Evolutionary conservation across 2,329 filamentous ascomycete genomes (phyloP), one percentile per base, ranked within the genome.

Genomic region (Colletotrichum cuscutae): DNA sequence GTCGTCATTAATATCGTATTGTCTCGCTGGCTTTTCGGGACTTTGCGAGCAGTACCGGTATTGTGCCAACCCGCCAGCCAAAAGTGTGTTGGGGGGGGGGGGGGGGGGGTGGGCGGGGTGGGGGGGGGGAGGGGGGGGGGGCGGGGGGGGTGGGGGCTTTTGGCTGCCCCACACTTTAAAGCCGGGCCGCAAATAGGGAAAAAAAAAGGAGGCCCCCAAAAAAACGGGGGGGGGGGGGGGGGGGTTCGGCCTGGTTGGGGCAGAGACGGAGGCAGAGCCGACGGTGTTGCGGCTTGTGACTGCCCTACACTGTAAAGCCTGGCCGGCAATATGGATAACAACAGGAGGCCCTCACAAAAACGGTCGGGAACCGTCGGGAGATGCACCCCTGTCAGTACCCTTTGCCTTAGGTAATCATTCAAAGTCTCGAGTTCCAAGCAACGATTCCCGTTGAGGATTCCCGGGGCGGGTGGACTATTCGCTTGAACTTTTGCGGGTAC

Each of bases 291-390:
- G 42, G 42, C 42, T 49, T 49, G 42, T 49, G 42, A 49, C 19
- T 46, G 42, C 15, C 13, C 5, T 42, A 7, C 32, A 35, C 32
- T 35, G 32, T 35, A 0, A 35, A 12, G 32, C 5, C 32, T 35
- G 32, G 11, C 32, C 19, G 35, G 1, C 35, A 49, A n/a, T 11
- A 19, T n/a, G 35, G 30, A 11, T 5, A 11, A 24, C 24, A 24
- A 24, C 24, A 24, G 8, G 22, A 46, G 46, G 46, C 32, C 26
- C 7, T 54, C 52, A n/a, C 28, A n/a, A 7, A 46, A 56, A 59
- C 59, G 66, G 59, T 57, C 59, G 59, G 65, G 49, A 65, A 69
- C 60, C 52, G 66, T 28, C 52, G 66, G 59, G 66, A 32, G 26
- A 13, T 24, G 9, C 32, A 65, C 32, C 30, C 28, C 42, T 49